Evolutionary conservation across 805 yeast species (phyloP), one percentile per base, ranked within the genome.

Genomic region (Candida xiaguanensis): DNA sequence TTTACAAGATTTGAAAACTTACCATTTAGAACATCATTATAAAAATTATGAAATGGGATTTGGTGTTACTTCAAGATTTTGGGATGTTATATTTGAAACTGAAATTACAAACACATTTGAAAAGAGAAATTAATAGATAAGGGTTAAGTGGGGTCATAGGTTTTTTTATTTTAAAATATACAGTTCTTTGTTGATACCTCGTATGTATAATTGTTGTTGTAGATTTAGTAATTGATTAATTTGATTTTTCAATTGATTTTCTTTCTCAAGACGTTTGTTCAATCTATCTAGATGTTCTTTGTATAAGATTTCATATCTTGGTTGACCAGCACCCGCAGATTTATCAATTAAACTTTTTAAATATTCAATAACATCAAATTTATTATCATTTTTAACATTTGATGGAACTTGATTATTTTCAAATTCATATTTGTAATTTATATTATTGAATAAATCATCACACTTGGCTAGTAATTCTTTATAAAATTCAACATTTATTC

Each of bases 1-100:
- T 57, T 68, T 88, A 65, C 89, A 86, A 59, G 80, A 77, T 22
- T 69, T 88, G 56, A 93, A 93, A 65, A 86, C 85, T 36, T 82
- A 88, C 59, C 99, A 93, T 62, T 75, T 93, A 64, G 98, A 91
- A 61, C 99, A 93, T 64, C 99, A 93, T 60, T 93, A 93, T 72
- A 90, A 91, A 70, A 91, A 93, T 65, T 93, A 87, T 63, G 95
- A 95, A 64, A 68, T 90, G 51, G 99, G 98, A 1, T 93, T 90
- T 52, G 99, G 99, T 50, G 98, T 93, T 46, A 88, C 98, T 22
- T 77, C 89, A 45, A 80, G 78, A 65, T 87, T 87, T 65, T 93
- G 99, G 99, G 99, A 93, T 62, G 75, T 66, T 19, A 86, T 93
- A 8, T 93, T 93, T 60, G 86, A 85, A 42, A 91, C 98, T 29